Evolutionary conservation across 331 rosid genomes (phyloP).

Genomic region (Arachis monticola): DNA sequence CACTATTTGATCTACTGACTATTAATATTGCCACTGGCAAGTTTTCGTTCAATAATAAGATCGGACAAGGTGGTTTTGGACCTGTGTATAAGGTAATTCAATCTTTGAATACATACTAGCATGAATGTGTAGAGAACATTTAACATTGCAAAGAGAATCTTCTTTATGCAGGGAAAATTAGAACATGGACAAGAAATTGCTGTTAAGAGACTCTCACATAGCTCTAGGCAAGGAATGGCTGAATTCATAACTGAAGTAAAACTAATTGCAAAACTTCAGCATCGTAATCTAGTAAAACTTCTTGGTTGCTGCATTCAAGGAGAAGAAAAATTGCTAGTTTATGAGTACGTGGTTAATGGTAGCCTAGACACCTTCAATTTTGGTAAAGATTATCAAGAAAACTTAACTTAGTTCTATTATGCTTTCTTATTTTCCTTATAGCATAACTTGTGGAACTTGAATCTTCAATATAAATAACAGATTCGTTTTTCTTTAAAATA

Average conservation of each 20-base stretch:
- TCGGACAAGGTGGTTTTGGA: conserved; percentile 30
- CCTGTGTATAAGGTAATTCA: conserved; percentile 5
- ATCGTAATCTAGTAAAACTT: conserved; percentile 17
- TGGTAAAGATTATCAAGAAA: conserved; percentile 16
- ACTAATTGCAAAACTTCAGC: conserved; percentile 15
- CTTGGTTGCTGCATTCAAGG: conserved; percentile 19
- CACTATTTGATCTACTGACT: conserved; percentile 12
- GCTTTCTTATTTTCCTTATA: not conserved
- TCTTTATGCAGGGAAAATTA: conserved; percentile 11
- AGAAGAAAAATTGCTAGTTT: conserved; percentile 24
- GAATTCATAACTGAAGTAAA: conserved; percentile 28
- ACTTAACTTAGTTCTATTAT: not conserved
- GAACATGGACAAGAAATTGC: not conserved
- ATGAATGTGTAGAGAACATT: not conserved
- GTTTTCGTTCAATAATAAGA: conserved; percentile 5
- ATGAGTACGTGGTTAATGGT: conserved; percentile 11
- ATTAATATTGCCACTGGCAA: not conserved
- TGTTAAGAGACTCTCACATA: conserved; percentile 12
- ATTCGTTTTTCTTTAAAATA: not conserved
- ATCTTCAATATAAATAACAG: not conserved
- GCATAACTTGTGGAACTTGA: not conserved
- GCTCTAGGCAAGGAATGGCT: not conserved
- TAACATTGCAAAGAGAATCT: not conserved
- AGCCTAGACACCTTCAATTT: conserved; percentile 30
- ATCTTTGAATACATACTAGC: not conserved